Base-by-base conservation (phyloP, 345 rosid species). In the Bretschneidera sinensis region DNA sequence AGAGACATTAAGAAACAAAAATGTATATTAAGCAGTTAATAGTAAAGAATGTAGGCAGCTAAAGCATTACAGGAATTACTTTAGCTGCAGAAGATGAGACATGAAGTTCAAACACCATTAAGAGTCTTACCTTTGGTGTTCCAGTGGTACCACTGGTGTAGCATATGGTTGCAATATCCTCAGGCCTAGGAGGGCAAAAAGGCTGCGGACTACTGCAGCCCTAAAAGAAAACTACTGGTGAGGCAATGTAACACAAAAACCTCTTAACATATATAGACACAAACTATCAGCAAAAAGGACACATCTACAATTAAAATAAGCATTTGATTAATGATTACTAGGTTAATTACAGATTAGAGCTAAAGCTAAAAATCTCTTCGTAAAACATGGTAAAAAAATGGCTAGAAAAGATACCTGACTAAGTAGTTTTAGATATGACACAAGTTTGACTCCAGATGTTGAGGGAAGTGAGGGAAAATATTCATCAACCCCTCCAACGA, bases 111-210 rank as follows among this genome's bases (percentile, higher is more conserved):
- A 31, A 54, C 24, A 22, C 35, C 24, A 28, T 17, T 48, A 33
- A 63, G 33, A 54, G 18, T 61, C 59, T 62, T 69, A 87, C 98
- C 88, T 89, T 89, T 43, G 98, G 98, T 60, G 88, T 84, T 70
- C 98, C 98, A 21, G 98, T 89, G 50, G 98, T 92, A 58, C 98
- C 98, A 79, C 98, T 89, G 18, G 98, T 92, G 70, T 89, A 92
- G 89, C 97, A 92, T 64, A 92, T 85, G 28, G 98, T 92, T 34
- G 97, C 97, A 79, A 82, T 54, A 80, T 87, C 89, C 58, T 82
- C 89, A 56, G 96, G 91, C 58, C 78, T 83, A 43, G 98, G 96
- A 33, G 94, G 84, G 56, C 54, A 74, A 70, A 84, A 82, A 39
- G 94, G 83, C 48, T 73, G 91, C 65, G 78, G 78, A 74, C 67